Percentiles rank a stretch among this genome's conserved stretches.
phyloP scores from a whole-genome alignment of 208 protist species.

The Acanthamoeba sp. region DNA sequence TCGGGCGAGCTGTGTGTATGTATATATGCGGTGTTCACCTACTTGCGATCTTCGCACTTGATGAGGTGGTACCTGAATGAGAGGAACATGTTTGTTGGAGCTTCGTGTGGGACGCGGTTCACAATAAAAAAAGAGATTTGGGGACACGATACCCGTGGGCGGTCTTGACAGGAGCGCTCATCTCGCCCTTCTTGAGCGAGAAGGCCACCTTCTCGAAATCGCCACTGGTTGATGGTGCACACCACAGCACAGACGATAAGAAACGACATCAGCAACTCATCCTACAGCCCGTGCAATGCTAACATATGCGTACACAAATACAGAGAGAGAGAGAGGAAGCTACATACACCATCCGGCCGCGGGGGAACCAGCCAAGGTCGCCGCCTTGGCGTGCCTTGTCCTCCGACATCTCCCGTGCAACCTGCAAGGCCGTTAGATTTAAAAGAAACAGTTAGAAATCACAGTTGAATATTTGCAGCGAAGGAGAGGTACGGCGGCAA shows the following conservation, averaged over 20 bases:
- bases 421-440: not conserved
- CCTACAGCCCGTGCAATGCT: too few relatives aligned
- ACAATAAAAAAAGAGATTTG: not conserved
- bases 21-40: too few relatives aligned
- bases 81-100: not conserved
- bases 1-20: too few relatives aligned
- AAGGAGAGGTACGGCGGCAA: not conserved
- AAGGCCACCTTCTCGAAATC: constrained; percentile 65
- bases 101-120: not conserved
- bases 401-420: constrained; percentile 57
- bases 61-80: constrained; percentile 30
- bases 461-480: too few relatives aligned
- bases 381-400: constrained; percentile 70
- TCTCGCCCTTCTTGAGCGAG: constrained; percentile 60
- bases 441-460: not conserved
- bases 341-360: constrained; percentile 67
- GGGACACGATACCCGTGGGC: not conserved
- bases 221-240: not conserved
- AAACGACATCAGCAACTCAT: too few relatives aligned
- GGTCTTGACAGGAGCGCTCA: constrained; percentile 51
- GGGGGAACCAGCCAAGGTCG: constrained; percentile 69
- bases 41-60: constrained; percentile 57
- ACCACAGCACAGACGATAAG: too few relatives aligned
- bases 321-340: not conserved
- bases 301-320: too few relatives aligned